Evolutionary conservation across 306 rosid genomes (phyloP), one percentile per base, ranked within the genome.

Genomic region (Fragaria ananassa): DNA sequence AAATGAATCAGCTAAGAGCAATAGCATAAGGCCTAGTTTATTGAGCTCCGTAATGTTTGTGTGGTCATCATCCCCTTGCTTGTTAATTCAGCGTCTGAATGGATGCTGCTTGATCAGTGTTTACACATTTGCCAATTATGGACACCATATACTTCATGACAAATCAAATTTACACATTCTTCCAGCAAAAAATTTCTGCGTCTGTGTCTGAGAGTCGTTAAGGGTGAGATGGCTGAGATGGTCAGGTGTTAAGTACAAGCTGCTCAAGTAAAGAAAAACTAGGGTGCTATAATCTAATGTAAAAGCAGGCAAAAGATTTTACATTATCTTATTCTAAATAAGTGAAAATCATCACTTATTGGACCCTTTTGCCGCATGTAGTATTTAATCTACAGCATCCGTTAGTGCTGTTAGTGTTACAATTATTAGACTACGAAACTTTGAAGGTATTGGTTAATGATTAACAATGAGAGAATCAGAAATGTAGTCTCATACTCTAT

Each of bases 1-100:
- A 27, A 68, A n/a, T 58, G 78, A 68, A 44, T n/a, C 34, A 74
- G 64, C 76, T 58, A 25, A 18, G 45, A 42, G 41, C 49, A 42
- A 60, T 60, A 58, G 7, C 23, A 41, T 25, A 56, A 57, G 77
- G 42, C 77, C 34, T 45, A 31, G 46, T 63, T 23, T 34, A 17
- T 13, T 67, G 70, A 46, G 62, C 62, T 67, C 35, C 67, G 23
- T 65, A 51, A 11, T 21, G 39, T 15, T 50, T 37, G 23, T 19
- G 17, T 57, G 39, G 29, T 25, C 74, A 29, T 70, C 14, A 6
- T 37, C 25, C 58, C 58, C 6, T 23, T 10, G 25, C 44, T 23
- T 58, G 42, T 18, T 41, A 6, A 18, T 57, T 18, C 67, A 37
- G 65, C 15, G 37, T 53, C 73, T 45, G 18, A 41, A 10, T n/a